Evolutionary conservation across 2,329 filamentous ascomycete genomes (phyloP).

Genomic region (Fusarium transvaalense): DNA sequence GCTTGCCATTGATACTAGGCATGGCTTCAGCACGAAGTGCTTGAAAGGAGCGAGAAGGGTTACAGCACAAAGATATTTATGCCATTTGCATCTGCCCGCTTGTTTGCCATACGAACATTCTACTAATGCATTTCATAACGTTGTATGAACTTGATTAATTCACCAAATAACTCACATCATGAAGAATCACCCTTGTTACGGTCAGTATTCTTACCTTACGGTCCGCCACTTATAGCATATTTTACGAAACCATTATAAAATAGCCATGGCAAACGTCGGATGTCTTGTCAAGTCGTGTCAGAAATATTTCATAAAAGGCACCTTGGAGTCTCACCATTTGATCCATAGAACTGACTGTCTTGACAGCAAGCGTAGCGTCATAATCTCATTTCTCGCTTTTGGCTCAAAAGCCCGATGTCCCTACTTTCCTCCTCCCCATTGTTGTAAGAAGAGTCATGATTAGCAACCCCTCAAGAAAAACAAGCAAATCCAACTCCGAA

Average conservation of each 20-base stretch:
- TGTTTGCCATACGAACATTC: neutral
- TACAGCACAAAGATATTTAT: neutral
- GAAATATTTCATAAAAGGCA: slow-evolving; percentile 30
- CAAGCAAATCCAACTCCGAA: slow-evolving; percentile 14
- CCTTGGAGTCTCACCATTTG: slow-evolving; percentile 43
- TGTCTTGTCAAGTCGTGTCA: slow-evolving; percentile 40
- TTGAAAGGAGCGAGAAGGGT: no score
- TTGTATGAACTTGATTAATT: neutral
- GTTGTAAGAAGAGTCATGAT: slow-evolving; percentile 23
- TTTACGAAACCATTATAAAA: neutral
- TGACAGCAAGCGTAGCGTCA: slow-evolving; percentile 15
- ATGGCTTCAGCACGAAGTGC: no score
- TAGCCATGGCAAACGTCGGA: slow-evolving; percentile 22
- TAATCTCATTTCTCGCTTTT: slow-evolving; percentile 35
- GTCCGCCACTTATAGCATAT: slow-evolving; percentile 1
- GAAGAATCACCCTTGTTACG: neutral
- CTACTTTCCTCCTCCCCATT: slow-evolving; percentile 13
- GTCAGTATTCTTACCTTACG: slow-evolving; percentile 21
- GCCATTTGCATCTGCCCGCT: neutral
- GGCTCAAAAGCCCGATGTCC: slow-evolving; percentile 16
- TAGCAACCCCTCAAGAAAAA: slow-evolving; percentile 21
- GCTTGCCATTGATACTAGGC: no score
- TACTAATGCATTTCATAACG: neutral
- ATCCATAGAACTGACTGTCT: slow-evolving; percentile 7
- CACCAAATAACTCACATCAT: neutral